Conservation (phyloP, 176 grass and related monocot genomes). For the Otatea glauca region DNA sequence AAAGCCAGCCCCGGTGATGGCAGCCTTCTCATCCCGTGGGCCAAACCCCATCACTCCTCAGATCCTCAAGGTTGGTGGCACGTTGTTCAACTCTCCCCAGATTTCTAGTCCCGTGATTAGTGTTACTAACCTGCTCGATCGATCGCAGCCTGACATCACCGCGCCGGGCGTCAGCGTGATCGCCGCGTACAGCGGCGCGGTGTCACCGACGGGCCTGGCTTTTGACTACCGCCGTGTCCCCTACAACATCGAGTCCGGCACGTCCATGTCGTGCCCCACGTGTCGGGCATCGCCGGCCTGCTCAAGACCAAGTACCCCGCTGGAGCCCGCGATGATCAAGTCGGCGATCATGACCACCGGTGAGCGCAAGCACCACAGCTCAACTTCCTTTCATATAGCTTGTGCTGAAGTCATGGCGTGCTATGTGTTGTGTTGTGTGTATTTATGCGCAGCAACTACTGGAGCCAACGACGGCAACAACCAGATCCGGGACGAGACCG, state of each 20-base stretch:
- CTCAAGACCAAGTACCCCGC: slow-evolving; percentile 48
- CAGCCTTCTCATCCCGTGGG: slow-evolving; percentile 66
- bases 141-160: slow-evolving; percentile 66
- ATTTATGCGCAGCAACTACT: slow-evolving; percentile 47
- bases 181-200: slow-evolving; percentile 54
- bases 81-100: not conserved
- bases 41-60: slow-evolving; percentile 62
- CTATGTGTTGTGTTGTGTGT: not conserved
- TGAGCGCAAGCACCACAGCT: slow-evolving; percentile 18
- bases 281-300: slow-evolving; percentile 58
- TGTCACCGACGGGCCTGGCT: slow-evolving; percentile 28
- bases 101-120: too few relatives aligned
- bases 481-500: slow-evolving; percentile 43
- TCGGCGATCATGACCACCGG: slow-evolving; percentile 88
- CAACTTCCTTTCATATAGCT: not conserved
- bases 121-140: not conserved
- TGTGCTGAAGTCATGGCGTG: too few relatives aligned
- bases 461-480: slow-evolving; percentile 25
- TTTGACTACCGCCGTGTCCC: slow-evolving; percentile 57
- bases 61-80: slow-evolving; percentile 55
- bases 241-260: slow-evolving; percentile 66
- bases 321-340: slow-evolving; percentile 81
- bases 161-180: slow-evolving; percentile 67
- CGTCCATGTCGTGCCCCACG: slow-evolving; percentile 86
- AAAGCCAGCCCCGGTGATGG: slow-evolving; percentile 70